Base-by-base conservation (phyloP, 306 rosid genomes). In the Pueraria montana region DNA sequence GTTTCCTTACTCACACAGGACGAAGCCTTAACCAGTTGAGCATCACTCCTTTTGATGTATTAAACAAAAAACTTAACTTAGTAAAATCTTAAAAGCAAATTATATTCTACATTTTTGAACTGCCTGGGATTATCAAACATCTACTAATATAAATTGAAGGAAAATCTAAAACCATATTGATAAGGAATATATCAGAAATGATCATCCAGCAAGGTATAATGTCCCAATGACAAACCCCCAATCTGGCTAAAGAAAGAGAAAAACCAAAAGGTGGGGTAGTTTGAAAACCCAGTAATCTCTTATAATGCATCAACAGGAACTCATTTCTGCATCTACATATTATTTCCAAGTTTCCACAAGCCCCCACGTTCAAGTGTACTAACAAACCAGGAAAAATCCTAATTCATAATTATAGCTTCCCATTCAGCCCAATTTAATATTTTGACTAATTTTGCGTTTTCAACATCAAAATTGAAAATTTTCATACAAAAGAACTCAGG, bases 21-120 rank as follows among this genome's bases (percentile, higher is more conserved):
- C 34, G n/a, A 42, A 69, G 49, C 8, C 78, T 70, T 80, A 13
- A 71, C 36, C 49, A 12, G 4, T 16, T 79, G 3, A 79, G 48
- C 56, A 53, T 58, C 40, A 43, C 26, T 45, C 21, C 10, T 80
- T 62, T 24, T 40, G 11, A 56, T 69, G 30, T 27, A 42, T 62
- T n/a, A 40, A 53, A 23, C 17, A 3, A 9, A 58, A 48, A 8
- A 20, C 14, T 43, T 24, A 42, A 72, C 50, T 11, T n/a, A 17
- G 40, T 40, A 27, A 74, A 24, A 40, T 34, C 68, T 16, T 48
- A 5, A 52, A 50, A 67, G 48, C 27, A 65, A 59, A 70, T 1
- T 13, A 52, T 46, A 45, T 43, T 52, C 18, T 36, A 42, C 2
- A 5, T 7, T 30, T 61, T 26, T 32, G 12, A 72, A 11, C 26